A percentile compares a stretch with the other conserved stretches of the same genome.
These are phyloP conservation scores for Bryum argenteum DNA, from an alignment of 225 moss, liverwort and hornwort species.

Conservation along the genomic window DNA sequence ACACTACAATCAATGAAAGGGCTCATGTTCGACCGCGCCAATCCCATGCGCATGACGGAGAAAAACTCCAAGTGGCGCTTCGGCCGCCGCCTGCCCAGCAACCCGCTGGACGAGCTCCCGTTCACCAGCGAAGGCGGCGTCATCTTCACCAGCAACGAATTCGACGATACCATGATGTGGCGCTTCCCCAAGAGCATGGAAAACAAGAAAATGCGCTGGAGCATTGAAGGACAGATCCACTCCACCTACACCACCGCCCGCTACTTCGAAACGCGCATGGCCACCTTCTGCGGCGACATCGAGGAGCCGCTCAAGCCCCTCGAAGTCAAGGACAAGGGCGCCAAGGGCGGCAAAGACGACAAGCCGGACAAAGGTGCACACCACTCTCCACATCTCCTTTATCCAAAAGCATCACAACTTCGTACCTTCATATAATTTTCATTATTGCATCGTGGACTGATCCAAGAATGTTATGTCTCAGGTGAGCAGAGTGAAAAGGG, in stretches of 20 bases:
- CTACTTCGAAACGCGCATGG: constrained; percentile 54
- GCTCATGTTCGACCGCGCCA: constrained; percentile 36
- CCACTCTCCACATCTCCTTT: too few relatives aligned
- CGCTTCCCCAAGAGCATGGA: constrained; percentile 48
- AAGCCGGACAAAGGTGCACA: background rate
- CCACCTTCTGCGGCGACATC: constrained; percentile 52
- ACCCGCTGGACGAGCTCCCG: constrained; percentile 46
- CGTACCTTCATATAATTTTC: too few relatives aligned
- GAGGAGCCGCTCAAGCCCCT: constrained; percentile 41
- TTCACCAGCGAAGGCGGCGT: constrained; percentile 51
- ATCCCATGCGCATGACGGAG: constrained; percentile 40
- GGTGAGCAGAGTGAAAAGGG: constrained; percentile 5
- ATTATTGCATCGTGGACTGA: too few relatives aligned
- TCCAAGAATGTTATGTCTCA: background rate
- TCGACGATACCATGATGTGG: constrained; percentile 54
- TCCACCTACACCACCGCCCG: constrained; percentile 42
- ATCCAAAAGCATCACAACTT: too few relatives aligned
- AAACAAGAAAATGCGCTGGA: constrained; percentile 46
- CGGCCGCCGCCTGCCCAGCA: constrained; percentile 39
- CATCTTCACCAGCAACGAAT: constrained; percentile 41
- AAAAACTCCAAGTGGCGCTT: constrained; percentile 37
- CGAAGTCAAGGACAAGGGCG: constrained; percentile 36
- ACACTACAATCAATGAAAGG: constrained; percentile 54
- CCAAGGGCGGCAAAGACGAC: constrained; percentile 15
- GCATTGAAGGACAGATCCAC: constrained; percentile 47